Evolutionary conservation across 305 asterid species (phyloP).

Genomic region (Plantago lanceolata): DNA sequence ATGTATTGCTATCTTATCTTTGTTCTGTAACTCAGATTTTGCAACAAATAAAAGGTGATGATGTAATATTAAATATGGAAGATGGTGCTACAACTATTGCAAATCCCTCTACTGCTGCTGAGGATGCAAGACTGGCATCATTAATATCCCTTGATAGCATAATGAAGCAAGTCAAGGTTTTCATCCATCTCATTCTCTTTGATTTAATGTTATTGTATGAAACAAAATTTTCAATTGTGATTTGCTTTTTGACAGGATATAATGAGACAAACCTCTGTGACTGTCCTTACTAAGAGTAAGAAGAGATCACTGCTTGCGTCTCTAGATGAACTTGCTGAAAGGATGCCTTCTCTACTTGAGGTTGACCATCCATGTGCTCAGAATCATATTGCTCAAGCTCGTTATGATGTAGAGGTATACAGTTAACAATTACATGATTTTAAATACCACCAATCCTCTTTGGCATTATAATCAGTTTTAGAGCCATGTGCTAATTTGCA

Average conservation of each 20-base stretch:
- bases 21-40: conserved; percentile 51
- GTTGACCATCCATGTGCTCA: conserved; percentile 96
- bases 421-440: conserved; percentile 14
- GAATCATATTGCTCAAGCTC: conserved; percentile 83
- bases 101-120: conserved; percentile 93
- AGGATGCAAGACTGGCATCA: conserved; percentile 97
- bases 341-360: conserved; percentile 94
- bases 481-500: conserved; percentile 2
- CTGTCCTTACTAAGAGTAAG: conserved; percentile 69
- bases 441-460: conserved; percentile 13
- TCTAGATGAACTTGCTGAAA: conserved; percentile 77
- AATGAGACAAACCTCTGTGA: conserved; percentile 69
- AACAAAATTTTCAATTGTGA: conserved; percentile 19
- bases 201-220: conserved; percentile 14
- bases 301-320: conserved; percentile 68
- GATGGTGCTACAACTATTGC: conserved; percentile 74
- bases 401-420: conserved; percentile 73
- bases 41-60: conserved; percentile 88
- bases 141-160: conserved; percentile 88
- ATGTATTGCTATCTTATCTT: conserved; percentile 10
- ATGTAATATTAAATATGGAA: conserved; percentile 63
- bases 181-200: conserved; percentile 20
- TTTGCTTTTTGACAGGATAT: conserved; percentile 55
- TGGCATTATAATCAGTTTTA: conserved; percentile 2
- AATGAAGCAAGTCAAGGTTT: conserved; percentile 89